Evolutionary conservation across 768 basidiomycete species (phyloP), one percentile per base, ranked within the genome.

Genomic region (Suillus subaureus): DNA sequence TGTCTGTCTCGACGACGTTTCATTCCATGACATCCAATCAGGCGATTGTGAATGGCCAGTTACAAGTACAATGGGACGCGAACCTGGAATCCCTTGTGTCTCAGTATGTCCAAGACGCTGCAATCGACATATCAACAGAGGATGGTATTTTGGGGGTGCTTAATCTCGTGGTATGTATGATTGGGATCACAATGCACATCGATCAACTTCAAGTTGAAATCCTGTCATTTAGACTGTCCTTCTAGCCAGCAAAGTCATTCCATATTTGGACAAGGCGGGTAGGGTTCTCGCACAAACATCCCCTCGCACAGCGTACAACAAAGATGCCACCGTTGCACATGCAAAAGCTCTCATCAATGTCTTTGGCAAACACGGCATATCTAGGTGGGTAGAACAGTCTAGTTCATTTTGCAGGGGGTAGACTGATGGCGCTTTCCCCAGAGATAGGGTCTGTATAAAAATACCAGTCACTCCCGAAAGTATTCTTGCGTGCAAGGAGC

Each of bases 381-480:
- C 81, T 37, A 77, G 37, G 56, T 37, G 35, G 73, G 81, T 82
- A 64, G 18, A 45, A 61, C 23, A 33, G 7, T 31, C 18, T 35
- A 12, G 16, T 54, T 21, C 31, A 26, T 23, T 51, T 37, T 39
- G 23, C 18, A 55, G 33, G 12, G 35, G 63, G n/a, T 11, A 23
- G 26, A 62, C 45, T 28, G 33, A 35, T 61, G 7, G n/a, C 7
- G 8, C 33, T 65, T 42, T 55, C 15, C 55, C 11, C 63, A 82
- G 82, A 68, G 76, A 80, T 31, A 79, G 85, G 13, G 83, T 85
- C 28, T 86, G 85, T 70, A 84, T 89, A 74, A 89, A 88, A 71
- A 85, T 89, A 49, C 87, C 86, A 21, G 76, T 82, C 16, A 87
- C 85, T 0, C 83, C 83, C 3, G 82, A 85, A 66, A 81, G 82